Evolutionary conservation across 192 early-diverging fungal species (phyloP).

Genomic region (Coemansia sp.): DNA sequence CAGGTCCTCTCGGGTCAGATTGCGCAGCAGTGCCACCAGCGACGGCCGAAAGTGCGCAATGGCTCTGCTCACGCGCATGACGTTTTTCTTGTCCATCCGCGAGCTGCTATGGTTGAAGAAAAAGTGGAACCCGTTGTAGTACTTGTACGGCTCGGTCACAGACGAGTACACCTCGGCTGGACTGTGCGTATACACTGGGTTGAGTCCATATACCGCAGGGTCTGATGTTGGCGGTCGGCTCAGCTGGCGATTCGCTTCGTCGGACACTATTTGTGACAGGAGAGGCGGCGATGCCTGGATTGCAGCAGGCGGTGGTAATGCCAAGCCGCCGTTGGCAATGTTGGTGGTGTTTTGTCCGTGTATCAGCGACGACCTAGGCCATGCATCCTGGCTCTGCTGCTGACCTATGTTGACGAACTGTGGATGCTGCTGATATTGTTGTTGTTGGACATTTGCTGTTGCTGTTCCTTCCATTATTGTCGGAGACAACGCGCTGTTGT

Average conservation of each 20-base stretch:
- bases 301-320: not conserved
- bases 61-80: conserved; percentile 86
- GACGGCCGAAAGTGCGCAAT: conserved; percentile 90
- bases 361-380: conserved; percentile 22
- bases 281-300: conserved; percentile 21
- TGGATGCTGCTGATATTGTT: not conserved
- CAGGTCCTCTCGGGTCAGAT: conserved; percentile 90
- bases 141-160: conserved; percentile 83
- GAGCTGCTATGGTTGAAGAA: conserved; percentile 79
- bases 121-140: conserved; percentile 92
- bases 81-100: conserved; percentile 85
- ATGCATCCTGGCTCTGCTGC: conserved; percentile 24
- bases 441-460: conserved; percentile 1
- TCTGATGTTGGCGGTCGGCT: conserved; percentile 44
- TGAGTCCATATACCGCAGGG: conserved; percentile 52
- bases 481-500: not conserved
- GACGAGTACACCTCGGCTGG: conserved; percentile 71
- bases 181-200: conserved; percentile 44
- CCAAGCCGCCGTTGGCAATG: conserved; percentile 9
- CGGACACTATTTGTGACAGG: conserved; percentile 21
- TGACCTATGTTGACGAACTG: not conserved
- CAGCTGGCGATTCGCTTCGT: conserved; percentile 29
- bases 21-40: conserved; percentile 92
- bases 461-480: not conserved
- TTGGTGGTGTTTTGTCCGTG: conserved; percentile 5